Percentiles rank a stretch among this genome's conserved stretches.
Evolutionary conservation across 192 early-diverging fungal genomes (phyloP).

Genomic region (Coemansia sp.): DNA sequence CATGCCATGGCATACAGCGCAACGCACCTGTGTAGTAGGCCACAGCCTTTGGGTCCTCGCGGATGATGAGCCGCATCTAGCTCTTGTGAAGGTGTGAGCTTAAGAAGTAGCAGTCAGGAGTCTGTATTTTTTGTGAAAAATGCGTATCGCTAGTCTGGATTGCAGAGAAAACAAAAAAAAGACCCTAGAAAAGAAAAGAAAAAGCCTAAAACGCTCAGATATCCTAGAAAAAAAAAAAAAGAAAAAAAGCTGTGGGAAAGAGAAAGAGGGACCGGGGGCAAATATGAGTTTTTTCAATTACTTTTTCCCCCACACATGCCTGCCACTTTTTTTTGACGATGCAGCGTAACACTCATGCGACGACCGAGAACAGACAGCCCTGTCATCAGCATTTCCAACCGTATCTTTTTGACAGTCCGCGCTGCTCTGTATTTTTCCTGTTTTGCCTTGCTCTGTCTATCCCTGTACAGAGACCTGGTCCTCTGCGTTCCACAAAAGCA

Average conservation of each 20-base stretch:
- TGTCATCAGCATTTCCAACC: too few species aligned
- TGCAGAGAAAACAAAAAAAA: neutral
- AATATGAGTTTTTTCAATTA: neutral
- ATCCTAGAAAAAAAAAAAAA: neutral
- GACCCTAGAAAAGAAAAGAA: neutral
- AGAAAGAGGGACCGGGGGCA: neutral
- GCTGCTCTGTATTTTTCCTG: too few species aligned
- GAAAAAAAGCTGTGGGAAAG: neutral
- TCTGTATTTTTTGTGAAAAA: neutral
- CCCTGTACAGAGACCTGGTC: too few species aligned
- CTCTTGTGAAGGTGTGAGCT: neutral
- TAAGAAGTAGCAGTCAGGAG: neutral
- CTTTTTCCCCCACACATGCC: neutral
- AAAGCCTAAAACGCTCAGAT: slow-evolving; percentile 12
- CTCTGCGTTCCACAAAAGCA: too few species aligned
- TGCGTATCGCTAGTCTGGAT: neutral
- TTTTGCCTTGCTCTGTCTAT: too few species aligned
- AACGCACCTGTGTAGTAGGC: slow-evolving; percentile 51
- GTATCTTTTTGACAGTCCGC: too few species aligned
- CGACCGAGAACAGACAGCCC: too few species aligned
- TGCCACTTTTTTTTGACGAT: neutral
- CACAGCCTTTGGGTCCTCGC: slow-evolving; percentile 54
- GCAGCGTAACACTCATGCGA: too few species aligned
- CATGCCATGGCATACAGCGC: neutral
- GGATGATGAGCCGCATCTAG: slow-evolving; percentile 51